Conservation (phyloP, 768 basidiomycete species). For the Russula compacta region DNA sequence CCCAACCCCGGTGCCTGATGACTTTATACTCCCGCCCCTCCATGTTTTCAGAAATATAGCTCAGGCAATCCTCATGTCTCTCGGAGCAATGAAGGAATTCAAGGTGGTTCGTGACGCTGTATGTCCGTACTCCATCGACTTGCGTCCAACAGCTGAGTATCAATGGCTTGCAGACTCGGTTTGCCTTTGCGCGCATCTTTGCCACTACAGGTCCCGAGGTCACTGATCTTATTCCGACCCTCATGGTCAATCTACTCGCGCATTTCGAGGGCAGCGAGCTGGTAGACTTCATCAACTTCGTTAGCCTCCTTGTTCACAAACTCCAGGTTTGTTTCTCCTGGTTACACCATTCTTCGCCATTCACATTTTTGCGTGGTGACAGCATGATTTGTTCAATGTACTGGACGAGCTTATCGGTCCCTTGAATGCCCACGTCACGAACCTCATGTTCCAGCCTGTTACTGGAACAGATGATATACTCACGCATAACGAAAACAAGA, state of each 20-base stretch:
- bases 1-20: slow-evolving; percentile 56
- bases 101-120: slow-evolving; percentile 90
- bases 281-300: slow-evolving; percentile 93
- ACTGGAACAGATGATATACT: slow-evolving; percentile 82
- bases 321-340: slow-evolving; percentile 54
- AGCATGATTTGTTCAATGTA: slow-evolving; percentile 83
- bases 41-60: slow-evolving; percentile 79
- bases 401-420: slow-evolving; percentile 87
- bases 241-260: slow-evolving; percentile 84
- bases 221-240: slow-evolving; percentile 75
- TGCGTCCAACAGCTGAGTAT: neutral
- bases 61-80: slow-evolving; percentile 75
- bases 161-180: slow-evolving; percentile 56
- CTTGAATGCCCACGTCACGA: slow-evolving; percentile 71
- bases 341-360: neutral
- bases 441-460: slow-evolving; percentile 70
- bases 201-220: slow-evolving; percentile 82
- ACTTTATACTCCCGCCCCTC: slow-evolving; percentile 60
- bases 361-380: neutral
- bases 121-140: slow-evolving; percentile 25
- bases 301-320: slow-evolving; percentile 82
- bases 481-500: slow-evolving; percentile 72
- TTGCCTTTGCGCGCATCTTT: slow-evolving; percentile 88
- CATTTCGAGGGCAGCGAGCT: slow-evolving; percentile 91
- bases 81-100: slow-evolving; percentile 82